Conservation (phyloP, 768 basidiomycete species). For the Suillus alpinus region DNA sequence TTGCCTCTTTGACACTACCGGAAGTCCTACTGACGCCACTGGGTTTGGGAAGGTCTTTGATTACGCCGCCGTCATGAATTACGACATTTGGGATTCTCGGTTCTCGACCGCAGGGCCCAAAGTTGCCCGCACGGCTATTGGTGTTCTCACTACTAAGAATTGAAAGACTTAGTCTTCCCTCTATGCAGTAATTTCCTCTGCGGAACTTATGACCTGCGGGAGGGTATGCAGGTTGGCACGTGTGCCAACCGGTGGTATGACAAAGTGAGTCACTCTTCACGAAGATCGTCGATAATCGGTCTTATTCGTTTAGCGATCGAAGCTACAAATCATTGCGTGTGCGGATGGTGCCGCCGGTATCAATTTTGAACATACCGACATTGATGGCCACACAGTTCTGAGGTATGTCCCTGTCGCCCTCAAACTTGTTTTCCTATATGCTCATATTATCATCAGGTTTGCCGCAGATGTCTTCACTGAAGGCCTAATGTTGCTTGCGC, state of each 20-base stretch:
- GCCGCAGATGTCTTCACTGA: constrained; percentile 95
- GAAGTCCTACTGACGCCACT: too few relatives aligned
- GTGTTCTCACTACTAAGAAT: constrained; percentile 94
- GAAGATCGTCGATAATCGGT: neutral
- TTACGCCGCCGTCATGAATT: too few relatives aligned
- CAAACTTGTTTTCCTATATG: neutral
- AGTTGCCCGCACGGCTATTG: constrained; percentile 80
- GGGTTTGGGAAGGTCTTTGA: too few relatives aligned
- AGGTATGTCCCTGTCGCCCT: constrained; percentile 39
- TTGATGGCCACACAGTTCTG: constrained; percentile 95
- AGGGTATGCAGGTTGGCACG: constrained; percentile 90
- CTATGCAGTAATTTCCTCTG: constrained; percentile 92
- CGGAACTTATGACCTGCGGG: constrained; percentile 80
- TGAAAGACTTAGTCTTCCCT: constrained; percentile 83
- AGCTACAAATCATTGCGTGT: constrained; percentile 96
- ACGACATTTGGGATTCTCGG: too few relatives aligned
- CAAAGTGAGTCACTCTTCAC: constrained; percentile 48
- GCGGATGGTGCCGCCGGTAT: constrained; percentile 94
- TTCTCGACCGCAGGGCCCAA: too few relatives aligned
- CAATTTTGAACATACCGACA: constrained; percentile 98
- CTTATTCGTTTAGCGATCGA: neutral
- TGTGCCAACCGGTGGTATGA: constrained; percentile 97
- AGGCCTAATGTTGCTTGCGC: constrained; percentile 95
- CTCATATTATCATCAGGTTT: constrained; percentile 42
- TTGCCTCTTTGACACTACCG: too few relatives aligned